These are phyloP conservation scores for Bipolaris zeicola DNA, from an alignment of 2,329 filamentous ascomycete genomes.

Conservation along the genomic window DNA sequence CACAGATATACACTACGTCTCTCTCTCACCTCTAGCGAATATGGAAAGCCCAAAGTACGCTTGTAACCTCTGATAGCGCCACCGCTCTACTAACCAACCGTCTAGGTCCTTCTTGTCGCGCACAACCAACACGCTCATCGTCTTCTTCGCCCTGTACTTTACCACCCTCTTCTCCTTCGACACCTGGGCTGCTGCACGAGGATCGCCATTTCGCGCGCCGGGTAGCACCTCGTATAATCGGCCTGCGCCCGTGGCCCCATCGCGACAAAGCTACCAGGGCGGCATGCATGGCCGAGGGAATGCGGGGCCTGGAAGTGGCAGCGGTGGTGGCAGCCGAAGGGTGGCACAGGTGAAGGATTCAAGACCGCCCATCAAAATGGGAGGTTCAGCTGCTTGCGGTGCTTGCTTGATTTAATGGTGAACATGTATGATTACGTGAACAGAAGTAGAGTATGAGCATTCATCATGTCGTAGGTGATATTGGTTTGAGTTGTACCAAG, in stretches of 20 bases:
- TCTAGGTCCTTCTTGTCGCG: conserved; percentile 9
- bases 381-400: conserved; percentile 34
- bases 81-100: too few relatives aligned
- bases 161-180: conserved; percentile 49
- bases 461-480: too few relatives aligned
- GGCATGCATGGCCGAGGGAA: conserved; percentile 39
- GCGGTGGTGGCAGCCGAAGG: conserved; percentile 19
- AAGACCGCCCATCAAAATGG: conserved; percentile 36
- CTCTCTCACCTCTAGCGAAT: background rate
- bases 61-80: background rate
- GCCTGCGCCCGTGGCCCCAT: conserved; percentile 24
- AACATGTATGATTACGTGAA: background rate
- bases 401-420: conserved; percentile 33
- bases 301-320: conserved; percentile 21
- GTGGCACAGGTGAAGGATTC: conserved; percentile 31
- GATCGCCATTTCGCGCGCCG: conserved; percentile 40
- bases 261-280: conserved; percentile 37
- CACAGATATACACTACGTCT: background rate
- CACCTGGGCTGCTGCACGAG: conserved; percentile 43
- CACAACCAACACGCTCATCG: conserved; percentile 30
- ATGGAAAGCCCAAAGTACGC: conserved; percentile 14
- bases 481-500: background rate
- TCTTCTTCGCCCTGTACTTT: conserved; percentile 48
- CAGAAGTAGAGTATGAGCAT: background rate
- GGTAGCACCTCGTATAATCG: conserved; percentile 29